These are phyloP conservation scores for Rhizopogon salebrosus DNA, from an alignment of 768 basidiomycete genomes.

Conservation along the genomic window DNA sequence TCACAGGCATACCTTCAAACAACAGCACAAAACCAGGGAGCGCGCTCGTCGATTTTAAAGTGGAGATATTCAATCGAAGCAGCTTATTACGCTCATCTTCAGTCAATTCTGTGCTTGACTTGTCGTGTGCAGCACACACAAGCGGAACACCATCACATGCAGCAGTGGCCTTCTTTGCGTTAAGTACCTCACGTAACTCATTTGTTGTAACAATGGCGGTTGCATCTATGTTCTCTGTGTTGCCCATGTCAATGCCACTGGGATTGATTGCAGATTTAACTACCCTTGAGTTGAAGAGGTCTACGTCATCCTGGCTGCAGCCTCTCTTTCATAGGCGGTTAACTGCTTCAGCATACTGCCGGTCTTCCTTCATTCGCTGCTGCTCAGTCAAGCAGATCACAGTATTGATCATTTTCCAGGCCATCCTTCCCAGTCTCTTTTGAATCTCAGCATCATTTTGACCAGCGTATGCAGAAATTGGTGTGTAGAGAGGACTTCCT, in stretches of 20 bases:
- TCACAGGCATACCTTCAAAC: conserved; percentile 27
- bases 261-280: conserved; percentile 3
- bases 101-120: not conserved
- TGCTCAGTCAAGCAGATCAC: conserved; percentile 9
- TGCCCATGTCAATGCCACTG: not conserved
- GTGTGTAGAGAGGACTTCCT: conserved; percentile 21
- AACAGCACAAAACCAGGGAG: conserved; percentile 19
- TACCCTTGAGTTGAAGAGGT: conserved; percentile 14
- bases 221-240: not conserved
- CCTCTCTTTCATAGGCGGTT: not conserved
- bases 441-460: not conserved
- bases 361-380: conserved; percentile 20
- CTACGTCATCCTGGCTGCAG: conserved; percentile 14
- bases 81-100: not conserved
- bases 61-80: not conserved
- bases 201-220: conserved; percentile 4
- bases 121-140: not conserved
- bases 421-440: conserved; percentile 3
- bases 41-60: not conserved
- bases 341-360: conserved; percentile 15
- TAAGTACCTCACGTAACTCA: not conserved
- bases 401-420: conserved; percentile 11
- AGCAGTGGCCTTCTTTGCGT: not conserved
- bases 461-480: conserved; percentile 10
- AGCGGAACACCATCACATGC: not conserved